phyloP scores from a whole-genome alignment of 179 eudicot species.

The Beta macrorhiza region DNA sequence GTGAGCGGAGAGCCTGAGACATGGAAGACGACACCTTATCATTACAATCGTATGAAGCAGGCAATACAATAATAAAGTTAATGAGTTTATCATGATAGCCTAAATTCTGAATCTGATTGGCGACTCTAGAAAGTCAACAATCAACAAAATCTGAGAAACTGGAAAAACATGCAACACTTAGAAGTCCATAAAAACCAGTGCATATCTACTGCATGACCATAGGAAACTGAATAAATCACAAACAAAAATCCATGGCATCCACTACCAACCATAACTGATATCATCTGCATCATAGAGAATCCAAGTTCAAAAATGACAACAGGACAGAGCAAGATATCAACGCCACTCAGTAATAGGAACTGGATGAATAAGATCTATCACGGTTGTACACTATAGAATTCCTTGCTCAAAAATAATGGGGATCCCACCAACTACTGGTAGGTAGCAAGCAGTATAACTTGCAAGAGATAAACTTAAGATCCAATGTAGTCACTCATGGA shows the following conservation, averaged over 20 bases:
- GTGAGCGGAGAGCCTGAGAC: slow-evolving; percentile 60
- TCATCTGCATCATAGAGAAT: not conserved
- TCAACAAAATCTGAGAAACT: not conserved
- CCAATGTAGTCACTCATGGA: not conserved
- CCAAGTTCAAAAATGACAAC: not conserved
- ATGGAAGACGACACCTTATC: slow-evolving; percentile 17
- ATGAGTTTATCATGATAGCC: not conserved
- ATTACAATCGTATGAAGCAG: slow-evolving; percentile 4
- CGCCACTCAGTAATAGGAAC: not conserved
- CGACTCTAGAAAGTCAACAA: not conserved
- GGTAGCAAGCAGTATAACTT: not conserved
- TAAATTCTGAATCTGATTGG: not conserved
- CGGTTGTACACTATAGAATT: not conserved
- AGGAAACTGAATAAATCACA: not conserved
- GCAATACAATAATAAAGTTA: not conserved
- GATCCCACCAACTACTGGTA: not conserved
- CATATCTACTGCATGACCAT: not conserved
- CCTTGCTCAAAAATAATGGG: not conserved
- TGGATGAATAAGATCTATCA: not conserved
- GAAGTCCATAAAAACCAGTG: not conserved
- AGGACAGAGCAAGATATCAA: not conserved
- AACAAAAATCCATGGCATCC: not conserved
- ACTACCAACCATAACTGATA: not conserved
- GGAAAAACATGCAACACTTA: not conserved
- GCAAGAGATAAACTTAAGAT: not conserved